Evolutionary conservation across 345 rosid species (phyloP), one percentile per base, ranked within the genome.

Genomic region (Moringa oleifera): DNA sequence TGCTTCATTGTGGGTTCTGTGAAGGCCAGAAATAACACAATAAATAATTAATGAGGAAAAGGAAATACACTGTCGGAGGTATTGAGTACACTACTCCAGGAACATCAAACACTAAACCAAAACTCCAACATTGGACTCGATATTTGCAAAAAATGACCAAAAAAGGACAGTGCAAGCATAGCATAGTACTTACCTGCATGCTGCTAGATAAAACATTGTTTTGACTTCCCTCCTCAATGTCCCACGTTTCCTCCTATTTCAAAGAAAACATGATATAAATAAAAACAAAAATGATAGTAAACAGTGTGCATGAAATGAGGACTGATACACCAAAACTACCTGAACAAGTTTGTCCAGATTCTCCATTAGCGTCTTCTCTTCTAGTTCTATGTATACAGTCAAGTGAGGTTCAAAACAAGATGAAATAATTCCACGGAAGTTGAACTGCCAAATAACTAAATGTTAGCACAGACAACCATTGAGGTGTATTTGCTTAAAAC

Each of bases 341-440:
- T 88, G 97, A 69, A 88, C 83, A 73, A 94, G 83, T 80, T 94
- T 94, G 77, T 94, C 99, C 37, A 94, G 85, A 75, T 79, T 79
- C 76, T 94, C 99, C 97, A 94, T 88, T 56, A 94, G 83, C 15
- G 99, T 94, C 80, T 84, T 94, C 82, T 94, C 97, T 80, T 94
- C 99, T 75, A 94, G 69, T 72, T 94, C 99, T 50, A 81, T 80
- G 74, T 94, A 94, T 64, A 86, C 79, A 41, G 73, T 85, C 76
- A 94, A 73, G 79, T 94, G 89, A 66, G 97, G 99, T 76, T 94
- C 99, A 63, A 90, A 94, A 83, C 97, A 94, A 52, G 97, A 88
- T 47, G 99, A 94, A 66, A 94, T 81, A 64, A 94, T 94, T 75
- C 99, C 97, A 31, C 85, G 95, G 81, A 94, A 94, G 80, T 94